Base-by-base conservation (phyloP, 192 early-diverging fungal genomes). In the Oehlia diaphana region DNA sequence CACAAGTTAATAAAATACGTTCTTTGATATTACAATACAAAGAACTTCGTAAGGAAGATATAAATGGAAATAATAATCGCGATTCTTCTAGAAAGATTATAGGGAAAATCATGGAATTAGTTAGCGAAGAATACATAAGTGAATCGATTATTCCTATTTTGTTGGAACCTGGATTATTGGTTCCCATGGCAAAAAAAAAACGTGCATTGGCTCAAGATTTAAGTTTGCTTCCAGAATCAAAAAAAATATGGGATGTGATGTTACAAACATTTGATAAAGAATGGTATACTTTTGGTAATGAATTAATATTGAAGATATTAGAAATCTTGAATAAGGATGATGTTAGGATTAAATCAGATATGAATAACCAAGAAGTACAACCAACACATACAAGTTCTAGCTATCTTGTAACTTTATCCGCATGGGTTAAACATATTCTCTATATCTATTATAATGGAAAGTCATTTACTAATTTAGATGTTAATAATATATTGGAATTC, bases 401-500 rank as follows among this genome's bases (percentile, higher is more conserved):
- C n/a, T 70, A 70, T 70, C 68, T 19, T n/a, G 23, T 70, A 19
- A 70, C 68, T 70, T n/a, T 70, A 82, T 90, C 87, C 13, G 85
- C 86, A 13, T 92, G 91, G 91, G 74, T 91, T 6, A 83, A 84
- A 13, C 83, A 88, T 82, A 83, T 92, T 33, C 53, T 91, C 3
- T 80, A 86, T 14, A 58, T 79, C 9, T 26, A 77, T 64, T 72
- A 89, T 39, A 61, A 47, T 16, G 61, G 77, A n/a, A 47, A 70
- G 12, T 44, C 69, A 8, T 75, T 84, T 39, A 35, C 79, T 26
- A 33, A 81, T 6, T 58, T 88, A 9, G 76, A 74, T 39, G 65
- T 92, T 23, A 87, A 89, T 47, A 84, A 84, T 79, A 73, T 92
- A 64, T 81, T 92, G 13, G 91, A 92, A 79, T 72, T 80, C 37